Base-by-base conservation (phyloP, 2,329 filamentous ascomycete genomes). In the Capronia coronata region DNA sequence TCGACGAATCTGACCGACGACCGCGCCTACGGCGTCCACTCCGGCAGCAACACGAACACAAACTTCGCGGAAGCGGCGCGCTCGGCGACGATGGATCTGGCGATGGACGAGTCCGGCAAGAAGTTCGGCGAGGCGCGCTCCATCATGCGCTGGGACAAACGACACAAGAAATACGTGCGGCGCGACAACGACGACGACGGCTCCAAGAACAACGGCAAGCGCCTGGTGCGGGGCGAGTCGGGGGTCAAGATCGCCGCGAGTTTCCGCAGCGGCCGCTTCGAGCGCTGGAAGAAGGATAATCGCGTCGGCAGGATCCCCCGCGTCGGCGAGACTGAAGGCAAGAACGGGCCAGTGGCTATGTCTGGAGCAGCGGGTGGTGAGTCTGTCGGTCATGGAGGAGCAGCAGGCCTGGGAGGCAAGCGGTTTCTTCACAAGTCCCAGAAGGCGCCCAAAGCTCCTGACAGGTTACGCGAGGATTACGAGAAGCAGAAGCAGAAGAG, bases 171-270 rank as follows among this genome's bases (percentile, higher is more conserved):
- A 71, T 98, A 97, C 71, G 91, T 98, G 29, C 76, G 87, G 10
- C 81, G 87, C 29, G 82, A 82, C 61, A 97, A 98, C 74, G 93
- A 98, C 70, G 87, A 94, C 61, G 94, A 98, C 70, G 93, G 93
- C 32, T 94, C 80, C 34, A 52, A 51, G 42, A 79, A 79, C 29
- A 79, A 79, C 29, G 65, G 65, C 10, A 84, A 83, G 64, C 78
- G 78, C 41, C 83, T 96, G 72, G 84, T 96, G 49, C 78, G 80
- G 55, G 90, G 93, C 62, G 93, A 98, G 71, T 87, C 82, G 63
- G 93, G 93, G 47, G 87, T 91, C 73, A 97, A 96, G 75, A 96
- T 98, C 61, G 88, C 93, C 1, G 89, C 93, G 39, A 85, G 78
- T 52, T 97, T 98, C 79, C 84, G 91, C 65, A 90, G 84, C 67